Evolutionary conservation across 495 filamentous ascomycete genomes (phyloP), one percentile per base, ranked within the genome.

Genomic region (Xylaria sp.): DNA sequence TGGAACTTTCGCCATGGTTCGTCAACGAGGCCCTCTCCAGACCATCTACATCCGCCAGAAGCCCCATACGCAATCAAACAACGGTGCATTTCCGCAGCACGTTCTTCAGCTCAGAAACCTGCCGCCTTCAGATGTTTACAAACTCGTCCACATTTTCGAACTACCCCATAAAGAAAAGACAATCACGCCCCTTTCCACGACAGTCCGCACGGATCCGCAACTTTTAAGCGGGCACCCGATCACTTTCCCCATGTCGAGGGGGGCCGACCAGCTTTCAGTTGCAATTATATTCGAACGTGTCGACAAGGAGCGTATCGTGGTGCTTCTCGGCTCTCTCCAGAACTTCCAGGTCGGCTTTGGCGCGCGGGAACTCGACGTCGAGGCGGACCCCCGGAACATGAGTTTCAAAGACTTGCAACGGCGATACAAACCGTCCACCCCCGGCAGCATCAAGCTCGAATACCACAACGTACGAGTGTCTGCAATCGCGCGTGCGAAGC

Each of bases 11-110:
- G 68, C 72, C 40, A 73, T 44, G 46, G 68, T 73, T 2, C 48
- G 53, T 17, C 5, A 29, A 41, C 41, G 72, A 19, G 72, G 72
- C 3, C 62, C 41, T 17, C 68, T 62, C 24, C 72, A 68, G 31
- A 73, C 63, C 3, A 37, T 73, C 19, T 73, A 71, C 62, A 61
- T 73, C 68, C 72, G 68, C 12, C 68, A 73, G 63, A 73, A 71
- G 46, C 68, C 68, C 4, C 35, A 68, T 19, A 40, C 24, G 24
- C 50, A 35, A 12, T 62, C 62, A 21, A 37, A 37, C 4, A 55
- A 68, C 5, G 72, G 72, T 24, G 67, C 64, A 21, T 73, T 71
- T 35, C 63, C 69, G 14, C 43, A 71, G 8, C 72, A 73, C 29
- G 21, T 71, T 14, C 31, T 71, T 14, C 68, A 73, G 21, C 31